phyloP scores from a whole-genome alignment of 352 stramenopile species.

The Pythium graminicola region DNA sequence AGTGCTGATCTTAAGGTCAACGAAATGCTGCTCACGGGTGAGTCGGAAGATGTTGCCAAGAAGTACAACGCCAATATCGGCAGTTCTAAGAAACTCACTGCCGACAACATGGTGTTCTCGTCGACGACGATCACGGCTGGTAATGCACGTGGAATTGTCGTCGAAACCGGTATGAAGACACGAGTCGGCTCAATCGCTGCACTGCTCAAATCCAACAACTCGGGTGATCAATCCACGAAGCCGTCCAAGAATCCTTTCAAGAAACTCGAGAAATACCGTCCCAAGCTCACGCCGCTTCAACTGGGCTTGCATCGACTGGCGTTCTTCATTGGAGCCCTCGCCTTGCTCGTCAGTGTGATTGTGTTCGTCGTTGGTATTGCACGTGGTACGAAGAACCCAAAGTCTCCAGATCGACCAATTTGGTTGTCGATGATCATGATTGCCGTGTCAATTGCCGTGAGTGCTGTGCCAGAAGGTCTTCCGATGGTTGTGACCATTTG shows the following conservation, averaged over 20 bases:
- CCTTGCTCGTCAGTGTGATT: constrained; percentile 77
- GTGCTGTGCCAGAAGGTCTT: constrained; percentile 68
- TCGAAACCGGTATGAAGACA: constrained; percentile 70
- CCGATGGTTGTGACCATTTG: constrained; percentile 83
- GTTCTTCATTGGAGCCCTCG: constrained; percentile 85
- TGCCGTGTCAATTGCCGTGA: constrained; percentile 82
- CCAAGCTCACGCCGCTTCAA: constrained; percentile 88
- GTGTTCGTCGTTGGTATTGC: constrained; percentile 86
- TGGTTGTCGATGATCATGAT: constrained; percentile 94
- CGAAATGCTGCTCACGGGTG: constrained; percentile 92
- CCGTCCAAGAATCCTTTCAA: constrained; percentile 50
- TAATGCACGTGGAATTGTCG: constrained; percentile 62
- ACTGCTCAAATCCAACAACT: constrained; percentile 44
- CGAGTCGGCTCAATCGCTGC: constrained; percentile 63
- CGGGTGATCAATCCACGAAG: constrained; percentile 9
- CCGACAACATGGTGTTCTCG: constrained; percentile 91
- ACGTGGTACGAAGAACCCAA: constrained; percentile 42
- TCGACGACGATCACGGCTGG: constrained; percentile 80
- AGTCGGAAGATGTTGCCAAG: constrained; percentile 81
- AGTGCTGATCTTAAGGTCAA: constrained; percentile 87
- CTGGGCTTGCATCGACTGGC: constrained; percentile 92
- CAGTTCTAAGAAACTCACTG: constrained; percentile 46
- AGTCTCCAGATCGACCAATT: constrained; percentile 70
- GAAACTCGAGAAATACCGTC: constrained; percentile 48
- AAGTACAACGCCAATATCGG: constrained; percentile 34